Evolutionary conservation across 1,284 basidiomycete species (phyloP), one percentile per base, ranked within the genome.

Genomic region (Malassezia nana): DNA sequence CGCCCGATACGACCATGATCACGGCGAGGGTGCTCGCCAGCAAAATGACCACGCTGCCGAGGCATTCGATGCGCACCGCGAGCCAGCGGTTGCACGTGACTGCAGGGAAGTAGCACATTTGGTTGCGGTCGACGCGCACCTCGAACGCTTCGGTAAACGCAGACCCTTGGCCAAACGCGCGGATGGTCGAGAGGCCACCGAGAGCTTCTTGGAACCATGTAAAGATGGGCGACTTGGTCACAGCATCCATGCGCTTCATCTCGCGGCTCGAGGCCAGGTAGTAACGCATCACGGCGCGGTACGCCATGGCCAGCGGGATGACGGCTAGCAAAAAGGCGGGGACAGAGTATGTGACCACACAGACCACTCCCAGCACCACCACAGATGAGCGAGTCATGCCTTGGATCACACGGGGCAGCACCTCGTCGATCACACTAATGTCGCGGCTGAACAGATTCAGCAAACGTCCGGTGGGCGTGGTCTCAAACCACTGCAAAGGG

Each of bases 261-360:
- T 92, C 89, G 46, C 89, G 83, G 10, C 87, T 89, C 0, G 90
- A 90, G 1, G 87, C 79, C 15, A 95, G 81, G 74, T 94, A 95
- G 76, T 91, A 91, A 32, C 53, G 62, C 55, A 71, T 54, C 30
- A 73, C 65, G 4, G 62, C 57, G 8, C 64, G 63, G 48, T 73
- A 73, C 6, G 59, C 63, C 35, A 67, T 59, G 1, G 55, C 62
- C n/a, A 73, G 59, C 16, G 71, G 71, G 12, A 72, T 40, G 39
- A 73, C 56, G n/a, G 67, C 64, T 44, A 92, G 56, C 26, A 94
- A 72, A 75, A 94, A 92, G 4, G 81, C 79, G 2, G 89, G 89
- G 5, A 74, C 72, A 13, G 69, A 69, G 75, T 90, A 88, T 63
- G 83, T 86, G 45, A 80, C 75, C 0, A 84, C 83, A 12, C 89